Base-by-base conservation (phyloP, 148 eudicot species). In the Rheum nobile region DNA sequence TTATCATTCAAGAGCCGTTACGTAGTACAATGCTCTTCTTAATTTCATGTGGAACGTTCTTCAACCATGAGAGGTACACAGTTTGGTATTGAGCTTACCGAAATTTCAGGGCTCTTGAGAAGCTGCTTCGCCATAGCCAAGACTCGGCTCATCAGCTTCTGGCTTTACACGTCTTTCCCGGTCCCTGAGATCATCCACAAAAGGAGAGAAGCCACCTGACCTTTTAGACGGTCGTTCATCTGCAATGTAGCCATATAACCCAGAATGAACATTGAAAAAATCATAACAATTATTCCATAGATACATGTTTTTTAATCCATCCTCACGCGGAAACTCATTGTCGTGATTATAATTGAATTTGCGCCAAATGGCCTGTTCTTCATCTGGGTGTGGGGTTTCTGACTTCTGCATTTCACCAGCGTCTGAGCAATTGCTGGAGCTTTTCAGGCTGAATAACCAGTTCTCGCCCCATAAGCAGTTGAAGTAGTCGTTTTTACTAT, bases 401-500 rank as follows among this genome's bases (percentile, higher is more conserved):
- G 26, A 26, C 29, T 24, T 76, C 35, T 28, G 54, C 21, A 28
- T 5, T 43, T 38, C 77, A 44, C 24, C 44, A 12, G 1, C 71
- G 14, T 67, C 32, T 13, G 38, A 35, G 44, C 48, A 8, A 31
- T 48, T 6, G 11, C 22, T 0, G 6, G 72, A n/a, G 19, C 28
- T 16, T 41, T 14, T 77, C 26, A 52, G 46, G 67, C 6, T 48
- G 28, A 38, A 44, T 19, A 59, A 21, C 35, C 63, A 12, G 46
- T 72, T 41, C 6, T 72, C 71, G 19, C 72, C 80, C 76, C 80
- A 72, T 2, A 71, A 17, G 8, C 4, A 32, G 54, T n/a, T 48
- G 38, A 31, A 69, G 11, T 31, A 69, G 50, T 71, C 48, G 4
- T 37, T 43, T 37, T 41, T 41, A 71, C 72, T 71, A 6, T 19